phyloP scores from a whole-genome alignment of 169 alveolate species.

The Perkinsus olseni region DNA sequence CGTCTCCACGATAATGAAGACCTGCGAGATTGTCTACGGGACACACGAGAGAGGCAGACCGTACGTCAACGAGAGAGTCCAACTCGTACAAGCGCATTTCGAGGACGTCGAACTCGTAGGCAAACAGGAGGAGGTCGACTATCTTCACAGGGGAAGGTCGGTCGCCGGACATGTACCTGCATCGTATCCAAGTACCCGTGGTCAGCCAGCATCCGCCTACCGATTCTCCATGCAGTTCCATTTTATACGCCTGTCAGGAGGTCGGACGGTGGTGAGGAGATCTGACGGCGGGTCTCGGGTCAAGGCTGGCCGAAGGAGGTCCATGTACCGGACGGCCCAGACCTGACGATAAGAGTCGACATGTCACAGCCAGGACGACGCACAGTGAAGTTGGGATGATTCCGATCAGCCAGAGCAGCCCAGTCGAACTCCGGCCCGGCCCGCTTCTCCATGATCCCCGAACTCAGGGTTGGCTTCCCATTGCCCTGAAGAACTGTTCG shows the following conservation, averaged over 20 bases:
- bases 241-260: neutral
- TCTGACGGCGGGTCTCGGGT: neutral
- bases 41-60: neutral
- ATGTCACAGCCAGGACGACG: neutral
- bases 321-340: neutral
- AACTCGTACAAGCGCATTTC: neutral
- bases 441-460: neutral
- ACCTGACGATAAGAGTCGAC: neutral
- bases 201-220: neutral
- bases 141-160: neutral
- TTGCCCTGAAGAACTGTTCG: neutral
- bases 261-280: neutral
- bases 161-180: neutral
- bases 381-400: neutral
- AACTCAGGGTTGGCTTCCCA: neutral
- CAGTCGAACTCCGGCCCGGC: neutral
- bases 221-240: neutral
- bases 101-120: neutral
- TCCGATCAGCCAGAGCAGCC: neutral
- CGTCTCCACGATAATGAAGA: neutral
- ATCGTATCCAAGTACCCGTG: neutral
- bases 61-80: neutral
- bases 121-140: neutral
- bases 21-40: neutral
- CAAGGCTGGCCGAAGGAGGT: neutral